A percentile compares a stretch with the other conserved stretches of the same genome.
Evolutionary conservation across 345 rosid species (phyloP).

Genomic region (Heritiera littoralis): DNA sequence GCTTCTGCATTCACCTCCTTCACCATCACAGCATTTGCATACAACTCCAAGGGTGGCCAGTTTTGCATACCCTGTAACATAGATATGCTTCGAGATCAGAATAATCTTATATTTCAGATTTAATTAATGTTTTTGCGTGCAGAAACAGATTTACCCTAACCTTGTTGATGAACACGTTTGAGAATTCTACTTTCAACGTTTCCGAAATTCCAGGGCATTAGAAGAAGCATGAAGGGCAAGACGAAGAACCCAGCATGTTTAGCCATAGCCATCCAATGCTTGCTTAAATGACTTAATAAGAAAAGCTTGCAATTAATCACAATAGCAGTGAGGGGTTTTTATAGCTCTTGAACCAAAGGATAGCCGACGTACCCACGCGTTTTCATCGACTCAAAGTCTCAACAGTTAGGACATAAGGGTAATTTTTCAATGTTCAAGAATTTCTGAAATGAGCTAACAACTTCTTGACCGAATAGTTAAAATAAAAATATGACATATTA

Average conservation of each 20-base stretch:
- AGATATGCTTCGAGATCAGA: background rate
- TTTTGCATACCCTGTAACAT: conserved; percentile 28
- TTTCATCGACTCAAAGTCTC: background rate
- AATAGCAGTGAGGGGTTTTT: background rate
- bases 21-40: conserved; percentile 55
- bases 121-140: too few relatives aligned
- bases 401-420: background rate
- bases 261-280: background rate
- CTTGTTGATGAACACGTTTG: conserved; percentile 1
- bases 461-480: too few relatives aligned
- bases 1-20: conserved; percentile 38
- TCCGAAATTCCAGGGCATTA: background rate
- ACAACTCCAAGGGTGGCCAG: conserved; percentile 39
- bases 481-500: too few relatives aligned
- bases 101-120: background rate
- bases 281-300: background rate
- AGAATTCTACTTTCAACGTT: conserved; percentile 1
- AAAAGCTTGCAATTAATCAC: too few relatives aligned
- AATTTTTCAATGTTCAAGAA: background rate
- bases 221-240: background rate
- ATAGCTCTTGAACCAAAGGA: background rate
- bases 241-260: conserved; percentile 3
- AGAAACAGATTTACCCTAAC: background rate
- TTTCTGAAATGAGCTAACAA: too few relatives aligned
- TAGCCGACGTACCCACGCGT: background rate